Evolutionary conservation across 2,329 filamentous ascomycete species (phyloP).

Genomic region (Tolypocladium tundrense): DNA sequence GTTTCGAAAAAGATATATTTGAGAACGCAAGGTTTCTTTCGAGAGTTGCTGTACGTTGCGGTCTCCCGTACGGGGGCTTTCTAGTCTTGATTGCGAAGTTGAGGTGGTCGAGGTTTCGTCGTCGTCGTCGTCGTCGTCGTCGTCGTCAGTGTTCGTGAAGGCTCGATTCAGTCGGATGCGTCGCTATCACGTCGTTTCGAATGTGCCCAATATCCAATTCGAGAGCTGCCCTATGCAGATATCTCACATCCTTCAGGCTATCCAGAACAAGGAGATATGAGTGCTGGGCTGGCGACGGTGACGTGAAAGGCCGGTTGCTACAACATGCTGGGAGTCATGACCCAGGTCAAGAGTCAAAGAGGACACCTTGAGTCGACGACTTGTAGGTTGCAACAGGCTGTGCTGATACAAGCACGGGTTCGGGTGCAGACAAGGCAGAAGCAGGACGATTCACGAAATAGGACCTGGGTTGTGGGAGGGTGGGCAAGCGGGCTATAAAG

Average conservation of each 20-base stretch:
- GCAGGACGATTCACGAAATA: neutral
- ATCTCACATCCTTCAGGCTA: neutral
- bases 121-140: neutral
- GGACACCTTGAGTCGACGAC: neutral
- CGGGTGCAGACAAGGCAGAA: neutral
- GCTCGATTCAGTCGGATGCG: neutral
- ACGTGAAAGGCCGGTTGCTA: neutral
- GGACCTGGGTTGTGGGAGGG: conserved; percentile 6
- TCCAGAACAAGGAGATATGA: neutral
- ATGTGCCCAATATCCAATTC: neutral
- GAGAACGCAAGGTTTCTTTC: neutral
- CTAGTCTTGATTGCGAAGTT: neutral
- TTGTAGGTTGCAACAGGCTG: neutral
- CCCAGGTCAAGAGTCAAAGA: neutral
- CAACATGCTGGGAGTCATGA: neutral
- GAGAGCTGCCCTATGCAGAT: neutral
- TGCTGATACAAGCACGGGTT: neutral
- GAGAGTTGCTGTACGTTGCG: neutral
- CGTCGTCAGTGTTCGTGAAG: neutral
- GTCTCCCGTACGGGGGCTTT: neutral
- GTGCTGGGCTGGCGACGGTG: neutral
- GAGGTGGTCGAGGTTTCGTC: neutral
- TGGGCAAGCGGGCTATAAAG: conserved; percentile 19
- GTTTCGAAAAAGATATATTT: neutral
- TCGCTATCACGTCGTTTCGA: neutral